Evolutionary conservation across 2,329 filamentous ascomycete genomes (phyloP).

Genomic region (Diaporthe sp.): DNA sequence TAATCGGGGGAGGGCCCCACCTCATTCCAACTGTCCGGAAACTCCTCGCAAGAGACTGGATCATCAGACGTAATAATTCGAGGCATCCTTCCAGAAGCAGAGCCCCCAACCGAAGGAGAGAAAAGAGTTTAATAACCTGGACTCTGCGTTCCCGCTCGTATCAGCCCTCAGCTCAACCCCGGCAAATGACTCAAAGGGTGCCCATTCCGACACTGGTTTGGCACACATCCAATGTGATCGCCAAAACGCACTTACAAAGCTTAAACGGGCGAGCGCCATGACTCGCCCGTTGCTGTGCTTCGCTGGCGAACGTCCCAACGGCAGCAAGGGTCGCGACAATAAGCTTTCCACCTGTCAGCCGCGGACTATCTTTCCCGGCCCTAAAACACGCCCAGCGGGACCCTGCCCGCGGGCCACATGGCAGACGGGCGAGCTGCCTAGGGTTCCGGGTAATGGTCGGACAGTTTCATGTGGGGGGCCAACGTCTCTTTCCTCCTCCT

Average conservation of each 20-base stretch:
- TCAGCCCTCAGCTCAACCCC: neutral
- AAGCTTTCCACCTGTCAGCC: neutral
- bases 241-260: constrained; percentile 10
- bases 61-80: neutral
- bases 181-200: constrained; percentile 20
- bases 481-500: neutral
- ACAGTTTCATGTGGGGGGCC: constrained; percentile 1
- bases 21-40: constrained; percentile 3
- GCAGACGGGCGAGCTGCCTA: neutral
- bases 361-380: constrained; percentile 6
- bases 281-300: neutral
- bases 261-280: neutral
- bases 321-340: neutral
- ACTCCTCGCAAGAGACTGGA: neutral
- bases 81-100: neutral
- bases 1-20: neutral
- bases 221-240: neutral
- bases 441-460: neutral
- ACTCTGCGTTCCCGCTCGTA: neutral
- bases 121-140: neutral
- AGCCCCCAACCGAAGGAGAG: neutral
- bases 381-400: constrained; percentile 1
- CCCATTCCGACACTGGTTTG: neutral
- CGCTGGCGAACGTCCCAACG: neutral
- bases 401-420: neutral